Evolutionary conservation across 1,139 yeast species (phyloP).

Genomic region (Lodderomyces oxycetoniae): DNA sequence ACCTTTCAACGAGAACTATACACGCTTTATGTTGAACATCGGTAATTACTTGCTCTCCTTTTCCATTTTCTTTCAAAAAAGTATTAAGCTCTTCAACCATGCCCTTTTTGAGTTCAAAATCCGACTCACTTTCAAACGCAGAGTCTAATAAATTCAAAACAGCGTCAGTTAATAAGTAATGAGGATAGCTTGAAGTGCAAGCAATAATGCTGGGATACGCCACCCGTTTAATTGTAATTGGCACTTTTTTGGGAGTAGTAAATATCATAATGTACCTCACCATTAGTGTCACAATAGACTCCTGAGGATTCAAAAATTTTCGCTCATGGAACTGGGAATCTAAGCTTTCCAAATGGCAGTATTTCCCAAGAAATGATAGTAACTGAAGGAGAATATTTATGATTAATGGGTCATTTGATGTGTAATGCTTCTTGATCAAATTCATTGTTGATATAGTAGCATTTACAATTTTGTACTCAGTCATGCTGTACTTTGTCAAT

Average conservation of each 20-base stretch:
- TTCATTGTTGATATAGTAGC: slow-evolving; percentile 59
- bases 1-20: slow-evolving; percentile 65
- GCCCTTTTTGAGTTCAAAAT: slow-evolving; percentile 31
- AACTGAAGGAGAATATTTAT: slow-evolving; percentile 42
- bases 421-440: slow-evolving; percentile 42
- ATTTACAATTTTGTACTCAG: slow-evolving; percentile 47
- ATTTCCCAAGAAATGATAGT: slow-evolving; percentile 66
- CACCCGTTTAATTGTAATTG: slow-evolving; percentile 26
- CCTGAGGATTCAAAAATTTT: not conserved
- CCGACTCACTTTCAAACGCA: slow-evolving; percentile 30
- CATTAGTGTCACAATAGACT: slow-evolving; percentile 16
- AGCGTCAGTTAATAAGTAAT: slow-evolving; percentile 21
- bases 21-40: slow-evolving; percentile 35
- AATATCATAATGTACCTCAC: slow-evolving; percentile 54
- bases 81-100: slow-evolving; percentile 34
- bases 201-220: slow-evolving; percentile 54
- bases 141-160: slow-evolving; percentile 46
- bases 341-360: slow-evolving; percentile 12
- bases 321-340: slow-evolving; percentile 48
- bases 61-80: slow-evolving; percentile 49
- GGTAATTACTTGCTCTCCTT: slow-evolving; percentile 10
- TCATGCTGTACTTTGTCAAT: slow-evolving; percentile 43
- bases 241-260: slow-evolving; percentile 26
- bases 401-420: slow-evolving; percentile 24
- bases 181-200: slow-evolving; percentile 59